A percentile compares a stretch with the other conserved stretches of the same genome.
phyloP scores from a whole-genome alignment of 805 yeast species.

The Starmerella floricola region DNA sequence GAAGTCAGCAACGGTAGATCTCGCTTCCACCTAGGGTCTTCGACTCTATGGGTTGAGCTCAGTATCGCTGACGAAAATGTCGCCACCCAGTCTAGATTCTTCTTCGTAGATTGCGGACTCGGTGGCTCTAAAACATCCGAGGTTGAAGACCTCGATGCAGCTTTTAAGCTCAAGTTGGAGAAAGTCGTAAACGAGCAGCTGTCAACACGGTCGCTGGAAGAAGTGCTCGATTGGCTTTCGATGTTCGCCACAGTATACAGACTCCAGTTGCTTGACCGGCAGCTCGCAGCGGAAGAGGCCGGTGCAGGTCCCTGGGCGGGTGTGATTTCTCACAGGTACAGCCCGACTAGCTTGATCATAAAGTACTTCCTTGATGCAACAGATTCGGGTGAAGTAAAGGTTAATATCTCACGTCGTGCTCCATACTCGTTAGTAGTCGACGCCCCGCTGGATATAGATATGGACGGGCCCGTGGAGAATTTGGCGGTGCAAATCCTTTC shows the following conservation, averaged over 20 bases:
- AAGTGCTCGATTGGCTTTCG: slow-evolving; percentile 46
- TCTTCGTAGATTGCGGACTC: slow-evolving; percentile 64
- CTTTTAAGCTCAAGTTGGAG: slow-evolving; percentile 38
- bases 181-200: slow-evolving; percentile 43
- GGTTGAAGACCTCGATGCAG: slow-evolving; percentile 15
- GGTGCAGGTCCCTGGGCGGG: slow-evolving; percentile 42
- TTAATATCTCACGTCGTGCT: slow-evolving; percentile 3
- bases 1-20: slow-evolving; percentile 65
- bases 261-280: slow-evolving; percentile 47
- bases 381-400: slow-evolving; percentile 4
- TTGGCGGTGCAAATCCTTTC: slow-evolving; percentile 7
- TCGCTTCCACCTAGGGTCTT: slow-evolving; percentile 41
- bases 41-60: slow-evolving; percentile 64
- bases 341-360: slow-evolving; percentile 41
- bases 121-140: no score
- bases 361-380: slow-evolving; percentile 47
- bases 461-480: slow-evolving; percentile 3
- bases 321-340: slow-evolving; percentile 45
- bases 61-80: slow-evolving; percentile 50
- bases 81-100: slow-evolving; percentile 51
- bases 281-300: slow-evolving; percentile 39
- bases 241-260: slow-evolving; percentile 53
- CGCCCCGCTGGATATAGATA: slow-evolving; percentile 3
- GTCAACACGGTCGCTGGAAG: slow-evolving; percentile 35
- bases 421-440: slow-evolving; percentile 6